These are phyloP conservation scores for Wickerhamiella alocasiicola DNA, from an alignment of 805 yeast genomes.

Conservation along the genomic window DNA sequence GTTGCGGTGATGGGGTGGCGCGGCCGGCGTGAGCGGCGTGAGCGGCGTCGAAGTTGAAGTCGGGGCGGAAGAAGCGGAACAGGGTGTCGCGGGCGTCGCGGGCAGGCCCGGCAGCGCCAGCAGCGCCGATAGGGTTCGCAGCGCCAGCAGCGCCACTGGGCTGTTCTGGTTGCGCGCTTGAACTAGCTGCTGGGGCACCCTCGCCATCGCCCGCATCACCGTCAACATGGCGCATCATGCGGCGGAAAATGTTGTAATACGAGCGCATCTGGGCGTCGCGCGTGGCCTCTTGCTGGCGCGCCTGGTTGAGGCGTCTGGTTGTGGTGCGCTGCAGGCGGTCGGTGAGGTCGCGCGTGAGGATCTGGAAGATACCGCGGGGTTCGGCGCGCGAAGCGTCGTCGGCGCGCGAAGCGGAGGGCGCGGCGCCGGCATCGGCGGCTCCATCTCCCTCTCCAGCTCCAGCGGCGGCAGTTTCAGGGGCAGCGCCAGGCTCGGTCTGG, in stretches of 20 bases:
- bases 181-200: neutral
- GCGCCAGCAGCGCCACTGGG: neutral
- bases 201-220: neutral
- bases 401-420: too few relatives aligned
- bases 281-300: neutral
- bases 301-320: neutral
- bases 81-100: too few relatives aligned
- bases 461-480: too few relatives aligned
- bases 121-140: neutral
- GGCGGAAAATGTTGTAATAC: neutral
- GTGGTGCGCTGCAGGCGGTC: neutral
- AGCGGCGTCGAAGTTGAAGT: too few relatives aligned
- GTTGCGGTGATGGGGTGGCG: too few relatives aligned
- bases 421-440: too few relatives aligned
- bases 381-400: too few relatives aligned
- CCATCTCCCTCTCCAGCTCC: too few relatives aligned
- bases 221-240: neutral
- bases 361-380: neutral
- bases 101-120: neutral
- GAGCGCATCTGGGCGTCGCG: neutral
- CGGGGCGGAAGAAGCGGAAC: too few relatives aligned
- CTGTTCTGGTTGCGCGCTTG: neutral
- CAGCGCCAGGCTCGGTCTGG: too few relatives aligned
- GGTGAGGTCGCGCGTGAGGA: constrained; percentile 2
- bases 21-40: too few relatives aligned